Evolutionary conservation across 768 basidiomycete genomes (phyloP), one percentile per base, ranked within the genome.

Genomic region (Mycena pura): DNA sequence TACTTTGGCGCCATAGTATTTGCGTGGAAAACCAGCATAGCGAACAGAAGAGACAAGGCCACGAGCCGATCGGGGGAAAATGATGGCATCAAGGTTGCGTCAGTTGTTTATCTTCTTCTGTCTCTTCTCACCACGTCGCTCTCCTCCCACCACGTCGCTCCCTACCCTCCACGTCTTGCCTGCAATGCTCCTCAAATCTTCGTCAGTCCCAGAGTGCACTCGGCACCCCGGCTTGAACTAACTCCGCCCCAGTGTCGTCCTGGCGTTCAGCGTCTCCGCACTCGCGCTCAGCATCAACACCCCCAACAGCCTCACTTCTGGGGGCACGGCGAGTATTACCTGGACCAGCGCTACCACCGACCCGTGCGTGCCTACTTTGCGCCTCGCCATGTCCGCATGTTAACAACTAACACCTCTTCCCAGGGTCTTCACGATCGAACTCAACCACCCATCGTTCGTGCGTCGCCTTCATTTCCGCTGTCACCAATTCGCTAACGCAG

Each of bases 281-380:
- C 70, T 79, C n/a, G 86, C 84, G 27, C 66, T 87, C 32, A 77
- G 73, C 14, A 57, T 89, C n/a, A 34, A 72, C 15, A 57, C 76
- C 1, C 82, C 81, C 0, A 57, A 48, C 3, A 72, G 73, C 50
- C 70, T 73, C 22, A 74, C 72, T 0, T 75, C 74, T 6, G 76
- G 72, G 32, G 74, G 73, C 0, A 0, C 45, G 0, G 67, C 80
- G 13, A 84, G 80, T 19, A 63, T 89, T 50, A 74, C 66, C 0
- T 90, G 88, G 88, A 71, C 75, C 2, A 72, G 74, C 11, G 39
- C 45, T 0, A 57, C 77, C 3, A 61, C 67, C 10, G 88, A 90
- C 64, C 77, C 84, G 74, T 77, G 63, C 49, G 81, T 76, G 11
- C 62, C 62, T 21, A 9, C 24, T 34, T 29, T 21, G 27, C 51